Evolutionary conservation across 2,329 filamentous ascomycete species (phyloP), one percentile per base, ranked within the genome.

Genomic region (Metarhizium robertsii): DNA sequence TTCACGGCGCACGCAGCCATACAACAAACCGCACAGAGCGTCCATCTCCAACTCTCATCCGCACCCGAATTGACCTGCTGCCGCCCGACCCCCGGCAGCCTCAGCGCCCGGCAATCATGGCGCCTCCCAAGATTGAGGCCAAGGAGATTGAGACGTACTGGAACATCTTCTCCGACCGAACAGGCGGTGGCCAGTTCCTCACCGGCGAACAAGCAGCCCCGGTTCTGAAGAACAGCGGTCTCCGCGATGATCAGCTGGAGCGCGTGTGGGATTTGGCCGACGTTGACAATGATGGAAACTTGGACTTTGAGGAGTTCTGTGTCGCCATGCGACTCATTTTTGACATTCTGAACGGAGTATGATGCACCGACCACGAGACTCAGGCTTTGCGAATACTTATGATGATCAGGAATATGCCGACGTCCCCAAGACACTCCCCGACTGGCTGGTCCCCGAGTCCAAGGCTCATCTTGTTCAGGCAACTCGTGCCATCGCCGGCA

Each of bases 241-340:
- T 84, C 59, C 77, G 79, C 55, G 81, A 84, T 66, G 79, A 80
- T 66, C 92, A 99, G 75, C 85, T 99, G n/a, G 94, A 97, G 75
- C 83, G 86, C 64, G 90, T 99, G 60, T 99, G 94, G 94, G 94
- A 99, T 67, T 80, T 99, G 60, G 90, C 94, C 57, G 94, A 99
- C 70, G 90, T 99, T 59, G 94, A 99, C 73, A 92, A 92, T 64
- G 94, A 99, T 75, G 94, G 94, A 60, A 95, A 95, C 72, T 79
- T 99, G 54, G 94, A 99, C 74, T 99, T 99, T 76, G 94, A 99
- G 75, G 94, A 99, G 78, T 99, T 99, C 71, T 99, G 94, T 72
- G 94, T 99, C 57, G 94, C 92, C 43, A 99, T 99, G 94, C 84
- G 94, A 67, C 77, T 99, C 66, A 96, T 97, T 65, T 99, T 97